Evolutionary conservation across 140 eudicot genomes (phyloP).

Genomic region (Bidens hawaiensis): DNA sequence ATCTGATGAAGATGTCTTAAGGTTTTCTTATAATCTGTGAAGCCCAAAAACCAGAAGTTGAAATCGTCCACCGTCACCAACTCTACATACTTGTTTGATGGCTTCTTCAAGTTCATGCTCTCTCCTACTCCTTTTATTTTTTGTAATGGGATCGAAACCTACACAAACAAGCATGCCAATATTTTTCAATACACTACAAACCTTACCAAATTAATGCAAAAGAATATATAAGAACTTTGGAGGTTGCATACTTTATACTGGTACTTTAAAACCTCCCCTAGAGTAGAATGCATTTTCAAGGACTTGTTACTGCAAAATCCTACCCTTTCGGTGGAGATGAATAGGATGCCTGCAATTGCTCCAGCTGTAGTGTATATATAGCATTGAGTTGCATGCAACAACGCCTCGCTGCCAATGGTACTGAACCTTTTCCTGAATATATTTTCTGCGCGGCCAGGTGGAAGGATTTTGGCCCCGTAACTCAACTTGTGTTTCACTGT

Average conservation of each 20-base stretch:
- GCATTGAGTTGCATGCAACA: constrained; percentile 38
- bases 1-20: constrained; percentile 30
- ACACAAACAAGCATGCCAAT: not conserved
- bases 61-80: constrained; percentile 35
- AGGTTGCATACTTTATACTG: not conserved
- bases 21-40: constrained; percentile 25
- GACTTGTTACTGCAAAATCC: constrained; percentile 14
- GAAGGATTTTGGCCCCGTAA: constrained; percentile 39
- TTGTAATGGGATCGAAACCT: constrained; percentile 23
- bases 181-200: not conserved
- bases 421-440: constrained; percentile 30
- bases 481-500: constrained; percentile 39
- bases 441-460: constrained; percentile 27
- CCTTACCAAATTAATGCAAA: no score
- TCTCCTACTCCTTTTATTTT: constrained; percentile 33
- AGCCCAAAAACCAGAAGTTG: constrained; percentile 50
- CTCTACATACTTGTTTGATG: constrained; percentile 29
- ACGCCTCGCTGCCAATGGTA: constrained; percentile 27
- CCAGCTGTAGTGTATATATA: constrained; percentile 31
- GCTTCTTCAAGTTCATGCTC: constrained; percentile 27
- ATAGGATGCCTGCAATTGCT: constrained; percentile 40
- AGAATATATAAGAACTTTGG: not conserved
- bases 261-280: not conserved
- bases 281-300: not conserved
- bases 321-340: constrained; percentile 40